Conservation (phyloP, 345 rosid species). For the Bruguiera sexangula region DNA sequence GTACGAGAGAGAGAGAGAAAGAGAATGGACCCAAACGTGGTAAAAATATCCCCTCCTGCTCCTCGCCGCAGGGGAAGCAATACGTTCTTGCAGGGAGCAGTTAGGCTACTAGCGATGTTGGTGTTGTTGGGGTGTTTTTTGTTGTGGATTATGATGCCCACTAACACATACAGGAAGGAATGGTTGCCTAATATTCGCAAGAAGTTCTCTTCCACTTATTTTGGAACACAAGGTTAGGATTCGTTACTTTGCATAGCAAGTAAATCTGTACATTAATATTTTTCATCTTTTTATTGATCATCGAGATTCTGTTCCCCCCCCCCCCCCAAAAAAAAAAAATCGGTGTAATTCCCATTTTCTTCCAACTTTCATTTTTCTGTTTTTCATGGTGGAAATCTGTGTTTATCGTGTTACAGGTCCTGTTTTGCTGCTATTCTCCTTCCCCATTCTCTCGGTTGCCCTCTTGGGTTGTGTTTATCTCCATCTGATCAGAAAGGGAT, state of each 20-base stretch:
- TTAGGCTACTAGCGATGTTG: neutral
- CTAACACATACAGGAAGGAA: slow-evolving; percentile 6
- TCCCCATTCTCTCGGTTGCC: slow-evolving; percentile 21
- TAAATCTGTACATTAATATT: no score
- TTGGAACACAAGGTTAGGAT: slow-evolving; percentile 17
- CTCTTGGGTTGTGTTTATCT: slow-evolving; percentile 25
- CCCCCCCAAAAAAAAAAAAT: no score
- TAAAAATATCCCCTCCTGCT: no score
- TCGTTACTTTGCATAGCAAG: no score
- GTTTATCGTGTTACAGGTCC: slow-evolving; percentile 14
- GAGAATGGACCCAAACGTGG: no score
- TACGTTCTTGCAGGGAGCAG: neutral
- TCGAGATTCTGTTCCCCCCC: no score
- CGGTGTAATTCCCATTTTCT: neutral
- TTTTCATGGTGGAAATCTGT: neutral
- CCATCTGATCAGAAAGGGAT: slow-evolving; percentile 13
- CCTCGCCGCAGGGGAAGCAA: no score
- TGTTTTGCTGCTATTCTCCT: neutral
- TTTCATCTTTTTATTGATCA: no score
- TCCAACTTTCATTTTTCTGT: neutral
- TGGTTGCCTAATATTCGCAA: slow-evolving; percentile 13
- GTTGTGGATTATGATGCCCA: slow-evolving; percentile 21
- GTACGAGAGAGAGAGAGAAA: no score
- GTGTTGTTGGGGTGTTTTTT: slow-evolving; percentile 16
- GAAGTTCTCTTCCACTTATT: slow-evolving; percentile 11